Percentiles rank a stretch among this genome's conserved stretches.
Conservation (phyloP, 2,329 filamentous ascomycete species). For the Knufia fluminis region DNA sequence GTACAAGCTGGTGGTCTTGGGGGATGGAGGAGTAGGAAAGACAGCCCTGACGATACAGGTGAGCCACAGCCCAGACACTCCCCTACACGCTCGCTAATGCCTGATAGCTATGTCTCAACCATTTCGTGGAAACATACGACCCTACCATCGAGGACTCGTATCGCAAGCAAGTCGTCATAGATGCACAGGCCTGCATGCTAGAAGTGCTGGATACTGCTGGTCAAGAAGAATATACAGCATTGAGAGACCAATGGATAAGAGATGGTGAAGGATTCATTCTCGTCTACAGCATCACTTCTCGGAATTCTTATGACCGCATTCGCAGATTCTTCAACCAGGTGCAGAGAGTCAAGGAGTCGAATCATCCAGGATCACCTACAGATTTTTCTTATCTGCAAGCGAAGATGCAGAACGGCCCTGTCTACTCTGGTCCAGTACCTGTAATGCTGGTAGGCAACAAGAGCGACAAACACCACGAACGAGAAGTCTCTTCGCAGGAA, state of each 20-base stretch:
- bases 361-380: conserved; percentile 45
- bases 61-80: conserved; percentile 1
- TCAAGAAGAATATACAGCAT: conserved; percentile 95
- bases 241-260: conserved; percentile 96
- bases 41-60: conserved; percentile 83
- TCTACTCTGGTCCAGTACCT: conserved; percentile 52
- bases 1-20: conserved; percentile 91
- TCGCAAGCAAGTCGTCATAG: conserved; percentile 70
- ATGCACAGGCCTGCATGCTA: conserved; percentile 91
- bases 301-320: conserved; percentile 89
- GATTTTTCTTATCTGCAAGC: conserved; percentile 42
- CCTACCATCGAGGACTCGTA: conserved; percentile 62
- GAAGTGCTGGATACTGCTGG: conserved; percentile 95
- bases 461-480: conserved; percentile 89
- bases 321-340: conserved; percentile 95
- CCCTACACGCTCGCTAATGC: conserved; percentile 1
- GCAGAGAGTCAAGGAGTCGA: conserved; percentile 88
- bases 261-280: conserved; percentile 96
- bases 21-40: conserved; percentile 89
- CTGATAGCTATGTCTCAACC: conserved; percentile 77
- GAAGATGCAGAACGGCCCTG: conserved; percentile 40
- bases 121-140: conserved; percentile 89
- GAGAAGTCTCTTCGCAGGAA: conserved; percentile 94
- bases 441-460: conserved; percentile 99
- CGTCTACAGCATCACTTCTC: conserved; percentile 96